These are phyloP conservation scores for Periconia digitata DNA, from an alignment of 2,329 filamentous ascomycete genomes.

Conservation along the genomic window DNA sequence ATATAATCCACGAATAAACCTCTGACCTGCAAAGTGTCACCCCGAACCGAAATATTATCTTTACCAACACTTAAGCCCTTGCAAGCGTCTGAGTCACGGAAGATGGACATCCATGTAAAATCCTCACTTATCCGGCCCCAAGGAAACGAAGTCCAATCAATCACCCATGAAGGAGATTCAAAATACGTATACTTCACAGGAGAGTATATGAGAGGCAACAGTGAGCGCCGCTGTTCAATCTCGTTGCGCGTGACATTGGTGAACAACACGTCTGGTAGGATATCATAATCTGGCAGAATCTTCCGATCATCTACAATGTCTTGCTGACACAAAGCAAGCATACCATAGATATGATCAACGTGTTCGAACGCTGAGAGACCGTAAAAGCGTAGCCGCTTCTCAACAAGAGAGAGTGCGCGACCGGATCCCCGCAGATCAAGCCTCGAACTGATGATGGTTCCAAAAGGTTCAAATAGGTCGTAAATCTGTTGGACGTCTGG, in stretches of 20 bases:
- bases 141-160: background rate
- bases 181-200: background rate
- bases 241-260: background rate
- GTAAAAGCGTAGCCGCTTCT: background rate
- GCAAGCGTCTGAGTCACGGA: background rate
- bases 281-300: background rate
- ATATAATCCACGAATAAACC: background rate
- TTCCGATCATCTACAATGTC: background rate
- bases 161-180: background rate
- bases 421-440: background rate
- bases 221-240: background rate
- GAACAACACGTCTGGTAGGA: background rate
- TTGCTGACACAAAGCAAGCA: background rate
- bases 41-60: background rate
- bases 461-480: background rate
- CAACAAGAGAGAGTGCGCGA: background rate
- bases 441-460: background rate
- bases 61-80: background rate
- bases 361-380: background rate
- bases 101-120: background rate
- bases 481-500: background rate
- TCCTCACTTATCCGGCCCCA: background rate
- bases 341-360: background rate
- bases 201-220: background rate
- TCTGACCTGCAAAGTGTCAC: background rate